phyloP scores from a whole-genome alignment of 345 rosid genomes.

The Eutrema yunnanense region DNA sequence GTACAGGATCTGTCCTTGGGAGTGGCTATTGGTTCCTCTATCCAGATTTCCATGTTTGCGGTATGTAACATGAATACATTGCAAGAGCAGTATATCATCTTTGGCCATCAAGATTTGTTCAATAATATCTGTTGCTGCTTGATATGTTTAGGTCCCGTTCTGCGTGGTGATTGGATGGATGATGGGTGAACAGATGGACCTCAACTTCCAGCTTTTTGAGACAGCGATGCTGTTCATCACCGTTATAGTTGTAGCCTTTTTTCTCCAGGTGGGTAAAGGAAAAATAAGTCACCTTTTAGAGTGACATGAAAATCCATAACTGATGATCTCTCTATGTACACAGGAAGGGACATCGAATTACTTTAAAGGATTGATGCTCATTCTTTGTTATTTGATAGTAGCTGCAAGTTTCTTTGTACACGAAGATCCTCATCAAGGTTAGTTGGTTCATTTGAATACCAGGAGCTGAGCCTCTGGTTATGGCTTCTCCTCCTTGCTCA shows the following conservation, averaged over 20 bases:
- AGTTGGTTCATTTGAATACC: slow-evolving; percentile 1
- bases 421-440: slow-evolving; percentile 43
- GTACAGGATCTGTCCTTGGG: slow-evolving; percentile 91
- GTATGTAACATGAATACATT: slow-evolving; percentile 40
- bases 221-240: slow-evolving; percentile 82
- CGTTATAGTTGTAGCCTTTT: slow-evolving; percentile 74
- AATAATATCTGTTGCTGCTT: not conserved
- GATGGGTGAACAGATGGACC: slow-evolving; percentile 76
- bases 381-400: slow-evolving; percentile 74
- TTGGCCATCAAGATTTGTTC: not conserved
- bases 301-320: not conserved
- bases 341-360: slow-evolving; percentile 90
- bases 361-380: slow-evolving; percentile 82
- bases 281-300: not conserved
- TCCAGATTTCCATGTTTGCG: slow-evolving; percentile 95
- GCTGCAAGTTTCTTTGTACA: slow-evolving; percentile 89
- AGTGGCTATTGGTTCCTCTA: slow-evolving; percentile 97
- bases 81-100: slow-evolving; percentile 8
- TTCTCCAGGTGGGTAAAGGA: slow-evolving; percentile 54
- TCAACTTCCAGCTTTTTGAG: slow-evolving; percentile 85
- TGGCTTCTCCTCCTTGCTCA: not conserved
- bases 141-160: slow-evolving; percentile 49
- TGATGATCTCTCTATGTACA: slow-evolving; percentile 9
- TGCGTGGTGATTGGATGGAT: slow-evolving; percentile 88
- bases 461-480: not conserved